Evolutionary conservation across 805 yeast species (phyloP).

Genomic region (Nakazawaea peltata): DNA sequence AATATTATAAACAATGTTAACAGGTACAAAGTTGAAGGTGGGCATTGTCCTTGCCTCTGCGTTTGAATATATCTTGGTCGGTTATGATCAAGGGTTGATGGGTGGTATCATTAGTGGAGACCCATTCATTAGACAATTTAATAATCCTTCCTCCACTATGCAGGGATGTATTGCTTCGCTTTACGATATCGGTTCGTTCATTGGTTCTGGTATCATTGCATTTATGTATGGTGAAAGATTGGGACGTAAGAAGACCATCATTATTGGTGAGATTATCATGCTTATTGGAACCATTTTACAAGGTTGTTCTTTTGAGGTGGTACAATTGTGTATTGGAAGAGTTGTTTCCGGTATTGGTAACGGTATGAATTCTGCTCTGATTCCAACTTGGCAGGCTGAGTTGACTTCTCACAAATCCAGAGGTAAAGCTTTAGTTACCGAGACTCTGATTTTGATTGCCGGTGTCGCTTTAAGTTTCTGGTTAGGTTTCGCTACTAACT

Average conservation of each 20-base stretch:
- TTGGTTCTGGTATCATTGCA: slow-evolving; percentile 41
- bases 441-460: slow-evolving; percentile 56
- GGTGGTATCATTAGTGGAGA: slow-evolving; percentile 5
- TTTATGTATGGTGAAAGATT: slow-evolving; percentile 41
- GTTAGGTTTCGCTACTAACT: slow-evolving; percentile 54
- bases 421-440: slow-evolving; percentile 56
- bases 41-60: slow-evolving; percentile 4
- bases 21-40: slow-evolving; percentile 1
- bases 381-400: slow-evolving; percentile 69
- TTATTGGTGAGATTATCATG: slow-evolving; percentile 48
- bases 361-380: slow-evolving; percentile 63
- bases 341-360: slow-evolving; percentile 63
- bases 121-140: slow-evolving; percentile 8
- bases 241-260: slow-evolving; percentile 53
- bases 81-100: slow-evolving; percentile 9
- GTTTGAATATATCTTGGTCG: slow-evolving; percentile 9
- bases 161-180: slow-evolving; percentile 8
- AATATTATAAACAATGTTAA: background rate
- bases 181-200: slow-evolving; percentile 39
- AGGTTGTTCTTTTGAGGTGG: slow-evolving; percentile 34
- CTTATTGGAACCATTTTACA: slow-evolving; percentile 54
- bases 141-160: slow-evolving; percentile 4
- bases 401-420: slow-evolving; percentile 60
- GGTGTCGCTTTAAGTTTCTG: slow-evolving; percentile 60
- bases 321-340: slow-evolving; percentile 51